Conservation (phyloP, 805 yeast species). For the Brettanomyces naardenensis region DNA sequence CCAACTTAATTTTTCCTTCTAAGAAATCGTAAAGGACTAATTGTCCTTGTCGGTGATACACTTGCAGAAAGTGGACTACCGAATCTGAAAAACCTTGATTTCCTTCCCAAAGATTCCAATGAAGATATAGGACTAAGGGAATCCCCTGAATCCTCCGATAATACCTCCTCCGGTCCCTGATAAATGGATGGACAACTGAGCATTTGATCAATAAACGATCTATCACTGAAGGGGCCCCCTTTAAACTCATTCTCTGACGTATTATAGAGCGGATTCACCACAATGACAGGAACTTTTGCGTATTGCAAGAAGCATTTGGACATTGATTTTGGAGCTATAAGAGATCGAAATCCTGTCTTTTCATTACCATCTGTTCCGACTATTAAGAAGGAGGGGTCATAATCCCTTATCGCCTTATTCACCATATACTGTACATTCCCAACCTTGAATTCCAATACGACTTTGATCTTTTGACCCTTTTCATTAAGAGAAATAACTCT, state of each 20-base stretch:
- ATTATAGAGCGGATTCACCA: constrained; percentile 31
- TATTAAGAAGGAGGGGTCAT: constrained; percentile 36
- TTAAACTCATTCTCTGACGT: not conserved
- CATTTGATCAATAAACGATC: constrained; percentile 7
- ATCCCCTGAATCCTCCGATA: no score
- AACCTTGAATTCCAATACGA: constrained; percentile 35
- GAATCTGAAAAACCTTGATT: constrained; percentile 19
- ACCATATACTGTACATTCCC: constrained; percentile 36
- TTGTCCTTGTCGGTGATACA: constrained; percentile 1
- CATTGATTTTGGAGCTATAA: constrained; percentile 34
- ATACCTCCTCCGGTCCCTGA: constrained; percentile 4
- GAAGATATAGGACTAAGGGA: not conserved
- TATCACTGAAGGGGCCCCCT: not conserved
- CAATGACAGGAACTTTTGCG: constrained; percentile 37
- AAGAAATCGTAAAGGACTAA: not conserved
- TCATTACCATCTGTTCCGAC: constrained; percentile 35
- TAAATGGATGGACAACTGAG: constrained; percentile 12
- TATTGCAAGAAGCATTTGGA: constrained; percentile 41
- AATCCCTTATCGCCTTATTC: constrained; percentile 32
- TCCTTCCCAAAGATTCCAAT: constrained; percentile 3
- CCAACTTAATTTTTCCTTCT: not conserved
- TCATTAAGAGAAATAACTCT: constrained; percentile 26
- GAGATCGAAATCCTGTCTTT: constrained; percentile 31
- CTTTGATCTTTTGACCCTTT: constrained; percentile 30
- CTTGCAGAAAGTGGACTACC: constrained; percentile 2